Percentiles rank a stretch among this genome's conserved stretches.
phyloP scores from a whole-genome alignment of 2,329 filamentous ascomycete species.

The Alternaria longipes region DNA sequence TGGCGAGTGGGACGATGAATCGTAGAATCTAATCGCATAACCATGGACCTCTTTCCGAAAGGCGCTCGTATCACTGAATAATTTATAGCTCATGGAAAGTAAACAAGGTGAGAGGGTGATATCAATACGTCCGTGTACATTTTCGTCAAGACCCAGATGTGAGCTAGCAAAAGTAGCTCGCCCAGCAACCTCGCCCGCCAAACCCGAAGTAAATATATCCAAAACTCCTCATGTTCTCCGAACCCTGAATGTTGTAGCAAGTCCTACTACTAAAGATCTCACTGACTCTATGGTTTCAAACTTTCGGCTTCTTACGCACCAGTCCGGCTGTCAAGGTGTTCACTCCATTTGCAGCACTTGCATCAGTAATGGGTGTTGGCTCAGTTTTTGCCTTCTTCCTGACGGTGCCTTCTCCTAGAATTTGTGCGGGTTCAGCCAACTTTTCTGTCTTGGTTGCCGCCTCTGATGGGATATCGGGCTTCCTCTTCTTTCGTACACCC shows the following conservation, averaged over 20 bases:
- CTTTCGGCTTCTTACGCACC: conserved; percentile 49
- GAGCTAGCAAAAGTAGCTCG: conserved; percentile 23
- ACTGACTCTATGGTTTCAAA: conserved; percentile 9
- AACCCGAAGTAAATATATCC: background rate
- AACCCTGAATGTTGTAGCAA: background rate
- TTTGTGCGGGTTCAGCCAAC: conserved; percentile 18
- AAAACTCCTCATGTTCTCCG: background rate
- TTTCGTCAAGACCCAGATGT: background rate
- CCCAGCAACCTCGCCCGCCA: conserved; percentile 23
- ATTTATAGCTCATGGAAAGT: background rate
- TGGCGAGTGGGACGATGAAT: no score
- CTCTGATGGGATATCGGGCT: conserved; percentile 31
- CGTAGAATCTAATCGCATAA: no score
- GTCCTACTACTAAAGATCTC: background rate
- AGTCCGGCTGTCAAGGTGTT: conserved; percentile 42
- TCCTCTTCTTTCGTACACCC: conserved; percentile 49
- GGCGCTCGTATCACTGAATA: no score
- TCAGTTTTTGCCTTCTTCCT: conserved; percentile 48
- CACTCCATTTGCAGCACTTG: conserved; percentile 28
- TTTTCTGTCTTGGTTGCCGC: conserved; percentile 9
- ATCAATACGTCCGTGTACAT: background rate
- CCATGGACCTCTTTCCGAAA: no score
- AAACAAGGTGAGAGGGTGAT: background rate
- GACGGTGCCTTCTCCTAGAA: conserved; percentile 35
- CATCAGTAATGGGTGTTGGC: conserved; percentile 14